Conservation (phyloP, 2,329 filamentous ascomycete species). For the Penicillium sp. region DNA sequence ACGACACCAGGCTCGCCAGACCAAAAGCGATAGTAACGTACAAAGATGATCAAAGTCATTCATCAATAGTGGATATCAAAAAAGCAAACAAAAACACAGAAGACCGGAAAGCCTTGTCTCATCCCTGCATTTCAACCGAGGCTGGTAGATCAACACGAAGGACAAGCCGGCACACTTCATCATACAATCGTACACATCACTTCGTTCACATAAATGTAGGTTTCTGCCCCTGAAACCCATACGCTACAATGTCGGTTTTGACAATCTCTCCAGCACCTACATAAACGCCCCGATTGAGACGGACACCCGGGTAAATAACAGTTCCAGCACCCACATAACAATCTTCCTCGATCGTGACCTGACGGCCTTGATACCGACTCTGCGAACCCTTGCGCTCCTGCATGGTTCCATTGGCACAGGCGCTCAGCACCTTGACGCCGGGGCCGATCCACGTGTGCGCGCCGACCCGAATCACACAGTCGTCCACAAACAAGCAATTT, state of each 20-base stretch:
- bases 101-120: constrained; percentile 1
- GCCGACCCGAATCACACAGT: constrained; percentile 80
- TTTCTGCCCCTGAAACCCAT: constrained; percentile 45
- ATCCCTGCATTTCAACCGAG: background rate
- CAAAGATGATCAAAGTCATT: background rate
- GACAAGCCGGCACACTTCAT: background rate
- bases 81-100: background rate
- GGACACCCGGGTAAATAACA: constrained; percentile 56
- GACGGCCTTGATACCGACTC: constrained; percentile 69
- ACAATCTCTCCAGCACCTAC: constrained; percentile 50
- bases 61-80: constrained; percentile 10
- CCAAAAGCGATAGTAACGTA: background rate
- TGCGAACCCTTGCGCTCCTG: constrained; percentile 72
- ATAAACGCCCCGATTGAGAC: constrained; percentile 44
- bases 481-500: constrained; percentile 83
- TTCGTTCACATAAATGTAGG: constrained; percentile 42
- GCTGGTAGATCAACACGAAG: background rate
- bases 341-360: constrained; percentile 74
- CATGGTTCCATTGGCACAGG: constrained; percentile 71
- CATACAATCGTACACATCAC: constrained; percentile 4
- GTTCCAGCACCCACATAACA: constrained; percentile 66
- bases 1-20: constrained; percentile 7
- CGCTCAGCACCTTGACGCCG: constrained; percentile 83
- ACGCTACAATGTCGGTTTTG: constrained; percentile 44
- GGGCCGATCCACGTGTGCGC: constrained; percentile 70